Evolutionary conservation across 164 flowering plant species (phyloP).

Genomic region (Liquidambar formosana): DNA sequence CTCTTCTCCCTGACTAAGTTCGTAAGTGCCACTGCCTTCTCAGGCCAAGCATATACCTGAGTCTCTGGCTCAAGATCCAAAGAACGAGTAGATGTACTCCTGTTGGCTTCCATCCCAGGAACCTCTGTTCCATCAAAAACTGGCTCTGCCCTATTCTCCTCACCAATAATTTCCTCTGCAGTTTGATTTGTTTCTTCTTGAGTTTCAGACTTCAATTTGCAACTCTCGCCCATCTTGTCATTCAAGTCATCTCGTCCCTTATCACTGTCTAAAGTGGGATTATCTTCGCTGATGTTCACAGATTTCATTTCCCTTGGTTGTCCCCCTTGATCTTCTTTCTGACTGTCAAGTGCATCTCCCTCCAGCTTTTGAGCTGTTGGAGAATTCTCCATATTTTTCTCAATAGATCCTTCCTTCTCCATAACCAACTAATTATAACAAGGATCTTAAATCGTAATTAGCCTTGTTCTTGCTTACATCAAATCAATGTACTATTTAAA

Average conservation of each 20-base stretch:
- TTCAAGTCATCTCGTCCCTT: constrained; percentile 12
- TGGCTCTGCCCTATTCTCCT: constrained; percentile 51
- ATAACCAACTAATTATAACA: constrained; percentile 5
- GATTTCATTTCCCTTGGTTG: constrained; percentile 24
- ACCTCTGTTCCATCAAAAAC: constrained; percentile 73
- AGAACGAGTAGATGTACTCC: constrained; percentile 36
- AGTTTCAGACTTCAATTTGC: constrained; percentile 6
- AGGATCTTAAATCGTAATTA: background rate
- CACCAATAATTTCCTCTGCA: constrained; percentile 30
- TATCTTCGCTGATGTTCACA: constrained; percentile 18
- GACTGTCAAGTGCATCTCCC: constrained; percentile 15
- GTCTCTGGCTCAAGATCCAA: constrained; percentile 35
- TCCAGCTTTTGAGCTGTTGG: constrained; percentile 19
- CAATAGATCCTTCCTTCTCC: constrained; percentile 28
- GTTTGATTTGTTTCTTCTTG: constrained; percentile 14
- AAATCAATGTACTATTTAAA: background rate
- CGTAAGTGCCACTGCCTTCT: constrained; percentile 59
- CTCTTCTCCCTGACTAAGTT: constrained; percentile 67
- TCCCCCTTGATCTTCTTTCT: constrained; percentile 25
- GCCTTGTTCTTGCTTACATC: background rate
- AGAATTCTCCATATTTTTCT: constrained; percentile 13
- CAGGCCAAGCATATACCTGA: constrained; percentile 65
- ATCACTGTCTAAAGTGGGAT: constrained; percentile 12
- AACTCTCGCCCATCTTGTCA: constrained; percentile 14
- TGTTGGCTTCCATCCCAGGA: constrained; percentile 46